Percentiles rank a stretch among this genome's conserved stretches.
Conservation (phyloP, 129 eudicot genomes). For the Pseudognaphalium luteoalbum region DNA sequence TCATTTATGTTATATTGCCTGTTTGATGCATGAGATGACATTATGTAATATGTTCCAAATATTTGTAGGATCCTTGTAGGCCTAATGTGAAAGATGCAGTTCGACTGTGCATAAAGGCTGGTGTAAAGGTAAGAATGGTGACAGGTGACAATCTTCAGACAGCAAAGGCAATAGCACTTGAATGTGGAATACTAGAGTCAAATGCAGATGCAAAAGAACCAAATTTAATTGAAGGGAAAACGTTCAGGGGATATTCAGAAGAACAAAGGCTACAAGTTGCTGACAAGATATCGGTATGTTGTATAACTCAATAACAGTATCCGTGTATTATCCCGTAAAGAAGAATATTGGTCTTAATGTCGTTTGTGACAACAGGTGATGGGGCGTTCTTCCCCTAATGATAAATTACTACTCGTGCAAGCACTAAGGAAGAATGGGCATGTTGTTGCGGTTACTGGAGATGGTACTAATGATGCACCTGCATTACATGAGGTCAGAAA, state of each 20-base stretch:
- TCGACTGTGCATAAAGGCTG: slow-evolving; percentile 71
- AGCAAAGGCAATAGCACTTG: slow-evolving; percentile 91
- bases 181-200: slow-evolving; percentile 86
- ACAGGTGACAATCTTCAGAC: slow-evolving; percentile 97
- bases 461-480: slow-evolving; percentile 99
- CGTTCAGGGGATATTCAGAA: slow-evolving; percentile 65
- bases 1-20: not conserved
- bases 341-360: not conserved
- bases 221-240: slow-evolving; percentile 83
- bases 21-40: not conserved
- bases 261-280: slow-evolving; percentile 54
- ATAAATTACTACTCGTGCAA: slow-evolving; percentile 92
- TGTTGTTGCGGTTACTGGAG: slow-evolving; percentile 98
- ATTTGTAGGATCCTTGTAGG: slow-evolving; percentile 89
- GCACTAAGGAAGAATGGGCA: slow-evolving; percentile 82
- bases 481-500: slow-evolving; percentile 83
- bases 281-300: slow-evolving; percentile 74
- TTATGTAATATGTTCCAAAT: not conserved
- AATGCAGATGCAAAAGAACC: slow-evolving; percentile 78
- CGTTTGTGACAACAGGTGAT: slow-evolving; percentile 60
- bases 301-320: not conserved
- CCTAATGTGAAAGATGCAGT: slow-evolving; percentile 82
- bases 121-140: slow-evolving; percentile 98
- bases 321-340: not conserved
- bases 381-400: slow-evolving; percentile 98